Conservation (phyloP, 2,329 filamentous ascomycete species). For the Arthrobotrys pseudoclavata region DNA sequence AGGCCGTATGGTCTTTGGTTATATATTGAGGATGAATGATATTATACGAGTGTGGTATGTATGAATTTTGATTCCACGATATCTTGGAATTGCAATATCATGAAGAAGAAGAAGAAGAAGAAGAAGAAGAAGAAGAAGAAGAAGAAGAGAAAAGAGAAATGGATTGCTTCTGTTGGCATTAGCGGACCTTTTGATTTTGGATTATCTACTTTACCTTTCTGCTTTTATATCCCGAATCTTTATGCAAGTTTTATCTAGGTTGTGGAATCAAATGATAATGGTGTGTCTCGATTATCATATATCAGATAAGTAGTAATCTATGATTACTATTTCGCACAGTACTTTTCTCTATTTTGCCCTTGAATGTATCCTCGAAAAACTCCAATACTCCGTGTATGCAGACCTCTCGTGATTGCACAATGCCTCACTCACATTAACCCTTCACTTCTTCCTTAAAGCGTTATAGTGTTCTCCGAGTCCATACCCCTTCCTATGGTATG, state of each 20-base stretch:
- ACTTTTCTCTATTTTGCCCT: slow-evolving; percentile 27
- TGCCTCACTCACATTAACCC: background rate
- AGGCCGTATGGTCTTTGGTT: background rate
- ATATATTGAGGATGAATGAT: background rate
- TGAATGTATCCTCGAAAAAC: slow-evolving; percentile 2
- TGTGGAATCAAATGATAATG: slow-evolving; percentile 12
- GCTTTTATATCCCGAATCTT: background rate
- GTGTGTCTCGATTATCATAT: slow-evolving; percentile 20
- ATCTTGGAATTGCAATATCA: background rate
- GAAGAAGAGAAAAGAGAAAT: slow-evolving; percentile 14
- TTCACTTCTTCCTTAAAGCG: slow-evolving; percentile 72
- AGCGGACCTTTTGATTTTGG: slow-evolving; percentile 15
- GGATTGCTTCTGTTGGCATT: slow-evolving; percentile 15
- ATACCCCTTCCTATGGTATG: slow-evolving; percentile 94
- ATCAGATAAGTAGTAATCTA: background rate
- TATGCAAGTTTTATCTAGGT: slow-evolving; percentile 9
- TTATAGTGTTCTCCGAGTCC: slow-evolving; percentile 98
- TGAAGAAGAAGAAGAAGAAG: background rate
- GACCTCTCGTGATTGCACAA: background rate
- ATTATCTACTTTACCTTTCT: background rate
- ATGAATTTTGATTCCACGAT: background rate
- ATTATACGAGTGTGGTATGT: slow-evolving; percentile 12
- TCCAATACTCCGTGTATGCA: slow-evolving; percentile 29
- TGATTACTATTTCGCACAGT: slow-evolving; percentile 8
- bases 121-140: too few species aligned